A percentile compares a stretch with the other conserved stretches of the same genome.
phyloP scores from a whole-genome alignment of 2,329 filamentous ascomycete species.

The Hortaea werneckii region DNA sequence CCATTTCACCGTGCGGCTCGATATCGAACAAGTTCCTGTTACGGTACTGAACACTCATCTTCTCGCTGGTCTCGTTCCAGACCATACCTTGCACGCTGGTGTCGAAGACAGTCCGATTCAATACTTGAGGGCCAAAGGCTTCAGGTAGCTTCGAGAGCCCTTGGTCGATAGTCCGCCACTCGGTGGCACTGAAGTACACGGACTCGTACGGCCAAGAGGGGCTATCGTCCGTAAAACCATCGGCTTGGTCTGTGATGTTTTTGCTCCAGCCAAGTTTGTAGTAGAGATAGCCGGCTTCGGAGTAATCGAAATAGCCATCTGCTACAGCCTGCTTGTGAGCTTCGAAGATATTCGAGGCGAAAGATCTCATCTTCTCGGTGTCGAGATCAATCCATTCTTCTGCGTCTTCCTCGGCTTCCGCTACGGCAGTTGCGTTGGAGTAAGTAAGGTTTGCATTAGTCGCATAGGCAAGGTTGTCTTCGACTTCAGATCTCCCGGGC shows the following conservation, averaged over 20 bases:
- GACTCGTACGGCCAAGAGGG: slow-evolving; percentile 47
- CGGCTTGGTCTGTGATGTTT: slow-evolving; percentile 47
- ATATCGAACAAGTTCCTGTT: slow-evolving; percentile 34
- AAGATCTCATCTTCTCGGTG: slow-evolving; percentile 20
- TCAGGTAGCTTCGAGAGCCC: slow-evolving; percentile 49
- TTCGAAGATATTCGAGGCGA: slow-evolving; percentile 38
- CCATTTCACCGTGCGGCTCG: slow-evolving; percentile 34
- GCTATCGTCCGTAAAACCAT: slow-evolving; percentile 33
- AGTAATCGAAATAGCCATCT: slow-evolving; percentile 52
- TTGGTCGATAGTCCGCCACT: slow-evolving; percentile 56
- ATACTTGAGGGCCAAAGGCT: slow-evolving; percentile 53
- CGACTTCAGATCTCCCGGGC: slow-evolving; percentile 42
- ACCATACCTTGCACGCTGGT: slow-evolving; percentile 48
- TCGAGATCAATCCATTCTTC: slow-evolving; percentile 27
- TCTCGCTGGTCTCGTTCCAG: slow-evolving; percentile 41
- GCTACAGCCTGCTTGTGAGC: slow-evolving; percentile 46
- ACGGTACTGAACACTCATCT: slow-evolving; percentile 51
- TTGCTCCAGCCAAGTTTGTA: slow-evolving; percentile 46
- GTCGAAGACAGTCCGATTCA: slow-evolving; percentile 46
- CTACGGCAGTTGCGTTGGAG: slow-evolving; percentile 27
- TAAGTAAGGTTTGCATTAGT: slow-evolving; percentile 17
- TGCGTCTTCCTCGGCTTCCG: slow-evolving; percentile 31
- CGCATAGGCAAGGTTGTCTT: slow-evolving; percentile 28
- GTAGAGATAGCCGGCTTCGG: slow-evolving; percentile 52
- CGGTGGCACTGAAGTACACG: slow-evolving; percentile 49